These are phyloP conservation scores for Eruca vesicaria DNA, from an alignment of 441 rosid genomes.

Conservation along the genomic window DNA sequence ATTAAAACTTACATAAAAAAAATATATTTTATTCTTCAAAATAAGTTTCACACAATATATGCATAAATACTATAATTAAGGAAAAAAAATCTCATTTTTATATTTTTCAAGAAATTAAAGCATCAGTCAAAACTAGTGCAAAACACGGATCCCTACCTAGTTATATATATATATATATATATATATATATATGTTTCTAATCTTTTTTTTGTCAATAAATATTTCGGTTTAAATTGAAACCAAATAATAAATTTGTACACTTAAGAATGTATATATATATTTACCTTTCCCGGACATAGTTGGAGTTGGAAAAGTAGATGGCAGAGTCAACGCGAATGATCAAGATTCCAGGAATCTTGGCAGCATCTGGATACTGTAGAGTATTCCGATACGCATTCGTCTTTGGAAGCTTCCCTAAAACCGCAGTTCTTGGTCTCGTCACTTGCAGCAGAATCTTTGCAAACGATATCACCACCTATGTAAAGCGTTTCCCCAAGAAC, in stretches of 20 bases:
- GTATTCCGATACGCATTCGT: slow-evolving; percentile 55
- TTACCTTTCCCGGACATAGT: slow-evolving; percentile 62
- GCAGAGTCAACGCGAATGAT: slow-evolving; percentile 67
- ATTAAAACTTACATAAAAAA: too few species aligned
- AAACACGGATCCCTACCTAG: too few species aligned
- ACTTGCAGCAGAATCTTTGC: slow-evolving; percentile 65
- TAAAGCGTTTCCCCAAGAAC: not conserved
- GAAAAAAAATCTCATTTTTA: too few species aligned
- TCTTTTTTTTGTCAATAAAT: not conserved
- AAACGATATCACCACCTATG: slow-evolving; percentile 55
- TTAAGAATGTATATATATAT: not conserved
- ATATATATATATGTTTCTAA: not conserved
- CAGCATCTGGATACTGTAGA: slow-evolving; percentile 54
- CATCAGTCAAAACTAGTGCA: too few species aligned
- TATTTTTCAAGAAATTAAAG: too few species aligned
- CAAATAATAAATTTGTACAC: not conserved
- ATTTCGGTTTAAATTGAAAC: not conserved
- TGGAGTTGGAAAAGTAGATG: slow-evolving; percentile 65
- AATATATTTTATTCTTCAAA: too few species aligned
- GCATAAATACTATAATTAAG: too few species aligned
- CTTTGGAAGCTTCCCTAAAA: slow-evolving; percentile 54
- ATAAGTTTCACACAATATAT: too few species aligned
- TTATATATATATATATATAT: too few species aligned
- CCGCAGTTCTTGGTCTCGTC: slow-evolving; percentile 55
- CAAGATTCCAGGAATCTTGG: slow-evolving; percentile 47